Evolutionary conservation across 805 yeast species (phyloP), one percentile per base, ranked within the genome.

Genomic region (Candida dendrica): DNA sequence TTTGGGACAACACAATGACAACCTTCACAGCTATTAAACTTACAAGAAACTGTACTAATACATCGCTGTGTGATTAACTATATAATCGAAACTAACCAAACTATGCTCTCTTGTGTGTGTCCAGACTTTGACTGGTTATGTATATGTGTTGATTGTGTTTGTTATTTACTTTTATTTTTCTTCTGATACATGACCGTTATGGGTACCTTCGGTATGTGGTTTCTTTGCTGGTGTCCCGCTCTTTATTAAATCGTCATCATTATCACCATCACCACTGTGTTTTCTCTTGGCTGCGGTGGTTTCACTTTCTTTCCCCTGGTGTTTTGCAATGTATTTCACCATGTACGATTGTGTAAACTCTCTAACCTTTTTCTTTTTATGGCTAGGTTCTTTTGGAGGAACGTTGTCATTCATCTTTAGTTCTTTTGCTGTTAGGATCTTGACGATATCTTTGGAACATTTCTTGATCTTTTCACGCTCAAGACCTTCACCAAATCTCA

Each of bases 361-460:
- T 59, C 83, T 82, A 22, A 89, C 70, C 57, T 90, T 89, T 50
- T 72, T 69, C 48, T 75, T 66, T 60, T 86, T 86, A 18, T 77
- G 83, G n/a, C 69, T 69, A 18, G 74, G 67, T 13, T 53, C 50
- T 1, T 88, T 83, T 3, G 81, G 79, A 1, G 51, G 33, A 32
- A 42, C 53, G 1, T 48, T 38, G 9, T 58, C 52, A 40, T 60
- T 60, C 11, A 66, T 63, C 41, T 63, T 61, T 24, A 59, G 46
- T 59, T 88, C 97, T 58, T 91, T 93, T 4, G 72, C 70, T 0
- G 80, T 76, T 36, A 93, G 65, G 0, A 68, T 63, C 47, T 79
- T 74, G 5, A 82, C 88, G 43, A 91, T 77, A 39, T 89, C 96
- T 46, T 78, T 75, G 3, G 96, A 86, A 61, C 89, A 83, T 32